phyloP scores from a whole-genome alignment of 768 basidiomycete genomes.

The Termitomyces sp. region DNA sequence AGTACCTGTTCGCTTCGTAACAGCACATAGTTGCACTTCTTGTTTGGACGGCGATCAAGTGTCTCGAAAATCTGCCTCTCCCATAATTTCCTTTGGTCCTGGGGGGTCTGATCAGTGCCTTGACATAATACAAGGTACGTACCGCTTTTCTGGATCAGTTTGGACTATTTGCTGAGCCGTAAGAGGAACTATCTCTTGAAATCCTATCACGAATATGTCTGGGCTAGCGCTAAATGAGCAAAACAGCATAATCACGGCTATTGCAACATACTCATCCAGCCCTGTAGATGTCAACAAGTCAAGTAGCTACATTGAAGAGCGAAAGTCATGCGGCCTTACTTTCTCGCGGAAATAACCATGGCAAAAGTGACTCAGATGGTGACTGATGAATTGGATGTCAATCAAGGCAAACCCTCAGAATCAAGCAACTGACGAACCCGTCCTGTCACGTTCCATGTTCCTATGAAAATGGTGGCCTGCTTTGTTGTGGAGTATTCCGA shows the following conservation, averaged over 20 bases:
- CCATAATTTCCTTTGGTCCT: slow-evolving; percentile 66
- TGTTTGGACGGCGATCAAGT: slow-evolving; percentile 63
- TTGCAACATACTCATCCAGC: slow-evolving; percentile 35
- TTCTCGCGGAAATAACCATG: slow-evolving; percentile 86
- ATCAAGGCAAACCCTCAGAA: not conserved
- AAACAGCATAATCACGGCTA: not conserved
- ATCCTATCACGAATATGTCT: slow-evolving; percentile 86
- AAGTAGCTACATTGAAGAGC: not conserved
- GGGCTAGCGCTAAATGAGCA: slow-evolving; percentile 43
- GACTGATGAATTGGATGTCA: slow-evolving; percentile 32
- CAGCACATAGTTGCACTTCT: slow-evolving; percentile 72
- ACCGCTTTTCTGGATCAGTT: slow-evolving; percentile 92
- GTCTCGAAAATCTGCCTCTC: slow-evolving; percentile 78
- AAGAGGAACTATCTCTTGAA: slow-evolving; percentile 96
- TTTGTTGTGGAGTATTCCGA: slow-evolving; percentile 81
- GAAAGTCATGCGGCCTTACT: slow-evolving; percentile 39
- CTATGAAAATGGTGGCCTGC: slow-evolving; percentile 71
- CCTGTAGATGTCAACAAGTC: not conserved
- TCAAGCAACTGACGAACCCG: slow-evolving; percentile 42
- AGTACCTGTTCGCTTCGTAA: slow-evolving; percentile 88
- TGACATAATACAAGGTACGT: slow-evolving; percentile 8
- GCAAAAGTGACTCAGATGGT: slow-evolving; percentile 75
- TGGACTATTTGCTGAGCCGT: slow-evolving; percentile 98
- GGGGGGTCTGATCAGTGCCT: not conserved
- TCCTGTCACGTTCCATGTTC: slow-evolving; percentile 97